Evolutionary conservation across 1,284 basidiomycete species (phyloP), one percentile per base, ranked within the genome.

Genomic region (Clitocybe nebularis): DNA sequence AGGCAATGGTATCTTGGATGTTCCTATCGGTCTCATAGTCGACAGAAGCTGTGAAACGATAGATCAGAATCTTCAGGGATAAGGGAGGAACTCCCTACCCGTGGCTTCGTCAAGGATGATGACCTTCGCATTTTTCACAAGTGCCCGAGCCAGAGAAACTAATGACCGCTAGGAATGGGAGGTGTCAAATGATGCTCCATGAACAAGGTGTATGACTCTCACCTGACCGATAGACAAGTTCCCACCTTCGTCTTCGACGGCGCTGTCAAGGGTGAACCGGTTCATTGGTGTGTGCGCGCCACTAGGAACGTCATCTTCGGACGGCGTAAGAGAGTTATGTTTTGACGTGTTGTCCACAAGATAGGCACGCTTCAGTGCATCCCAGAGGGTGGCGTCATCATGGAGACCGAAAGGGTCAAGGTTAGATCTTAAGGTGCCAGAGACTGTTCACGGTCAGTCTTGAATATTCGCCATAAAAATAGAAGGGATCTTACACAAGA

Each of bases 1-100:
- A 72, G 2, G 85, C 74, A 49, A 94, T 93, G n/a, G 90, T 93
- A 48, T 82, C 74, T 60, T 93, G 89, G 47, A 93, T 90, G 49
- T 84, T 85, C 47, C 77, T 71, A 62, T 94, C 90, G 0, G 89
- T 93, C 61, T 87, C 84, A 48, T 82, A 89, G 60, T 89, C 85
- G 17, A 88, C 84, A 2, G 83, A 86, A 13, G 86, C 86, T 69
- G 51, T 46, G 25, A 48, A 46, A 39, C 30, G 36, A 21, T 7
- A 33, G 10, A 47, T 38, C 26, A 44, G 30, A 29, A 19, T 34
- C 22, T 10, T 41, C 22, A 28, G 41, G 36, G 32, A 23, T 48
- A 14, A 24, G 14, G 28, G 39, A 28, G 25, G 37, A 10, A 39
- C 36, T 28, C 44, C 56, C 28, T 41, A 71, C 74, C 74, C 41